phyloP scores from a whole-genome alignment of 2,329 filamentous ascomycete genomes.

The Mycosphaerella sp. region DNA sequence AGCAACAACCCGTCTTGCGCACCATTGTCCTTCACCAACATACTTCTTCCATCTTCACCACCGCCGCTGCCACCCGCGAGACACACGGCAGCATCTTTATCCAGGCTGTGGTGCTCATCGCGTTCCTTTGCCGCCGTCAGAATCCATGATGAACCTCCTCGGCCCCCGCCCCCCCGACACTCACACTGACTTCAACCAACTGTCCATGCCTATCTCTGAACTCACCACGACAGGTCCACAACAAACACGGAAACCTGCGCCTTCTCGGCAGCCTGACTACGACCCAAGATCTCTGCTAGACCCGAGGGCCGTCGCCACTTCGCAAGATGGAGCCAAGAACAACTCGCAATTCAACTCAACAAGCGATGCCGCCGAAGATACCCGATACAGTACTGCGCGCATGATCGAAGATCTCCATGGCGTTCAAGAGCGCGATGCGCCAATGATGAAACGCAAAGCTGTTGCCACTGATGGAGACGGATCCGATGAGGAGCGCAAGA shows the following conservation, averaged over 20 bases:
- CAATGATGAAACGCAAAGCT: slow-evolving; percentile 57
- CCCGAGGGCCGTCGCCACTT: slow-evolving; percentile 16
- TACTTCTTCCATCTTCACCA: not conserved
- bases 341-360: not conserved
- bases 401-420: slow-evolving; percentile 73
- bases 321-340: not conserved
- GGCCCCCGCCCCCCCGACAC: not conserved
- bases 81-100: not conserved
- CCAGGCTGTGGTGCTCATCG: not conserved
- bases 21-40: not conserved
- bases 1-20: not conserved
- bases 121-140: not conserved
- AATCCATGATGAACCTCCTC: not conserved
- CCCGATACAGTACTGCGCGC: slow-evolving; percentile 43
- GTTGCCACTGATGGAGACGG: slow-evolving; percentile 34
- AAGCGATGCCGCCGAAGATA: not conserved
- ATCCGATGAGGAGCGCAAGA: slow-evolving; percentile 33
- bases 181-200: slow-evolving; percentile 11
- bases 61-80: not conserved
- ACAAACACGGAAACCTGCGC: slow-evolving; percentile 25
- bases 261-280: slow-evolving; percentile 7
- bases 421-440: slow-evolving; percentile 59
- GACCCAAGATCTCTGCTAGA: slow-evolving; percentile 23
- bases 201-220: slow-evolving; percentile 8
- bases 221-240: slow-evolving; percentile 26